Conservation (phyloP, 768 basidiomycete genomes). For the Rubroboletus satanas region DNA sequence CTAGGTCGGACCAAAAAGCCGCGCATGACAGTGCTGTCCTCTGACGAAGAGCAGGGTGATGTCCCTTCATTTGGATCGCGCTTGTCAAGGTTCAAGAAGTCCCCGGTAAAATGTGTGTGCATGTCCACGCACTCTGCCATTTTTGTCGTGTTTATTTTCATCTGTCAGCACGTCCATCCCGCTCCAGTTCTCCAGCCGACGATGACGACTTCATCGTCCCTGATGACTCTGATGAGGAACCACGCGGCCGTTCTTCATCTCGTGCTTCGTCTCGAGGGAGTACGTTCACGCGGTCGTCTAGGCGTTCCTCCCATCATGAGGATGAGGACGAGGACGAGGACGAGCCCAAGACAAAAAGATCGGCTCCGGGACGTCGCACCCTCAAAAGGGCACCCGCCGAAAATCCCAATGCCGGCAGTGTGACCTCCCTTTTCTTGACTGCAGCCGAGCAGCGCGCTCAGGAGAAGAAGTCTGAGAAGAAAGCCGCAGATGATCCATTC, state of each 20-base stretch:
- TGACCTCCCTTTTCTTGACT: constrained; percentile 59
- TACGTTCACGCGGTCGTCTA: constrained; percentile 33
- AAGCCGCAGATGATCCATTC: constrained; percentile 72
- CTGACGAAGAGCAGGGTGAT: constrained; percentile 46
- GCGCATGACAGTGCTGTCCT: constrained; percentile 48
- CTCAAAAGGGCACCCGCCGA: constrained; percentile 30
- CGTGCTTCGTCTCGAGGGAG: constrained; percentile 44
- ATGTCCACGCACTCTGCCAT: not conserved
- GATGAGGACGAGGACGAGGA: constrained; percentile 34
- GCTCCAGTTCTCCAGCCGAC: constrained; percentile 43
- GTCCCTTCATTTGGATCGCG: constrained; percentile 51
- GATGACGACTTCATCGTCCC: constrained; percentile 73
- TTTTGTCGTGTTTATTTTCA: constrained; percentile 6
- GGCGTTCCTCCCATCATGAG: constrained; percentile 32
- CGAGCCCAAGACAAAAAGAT: constrained; percentile 35
- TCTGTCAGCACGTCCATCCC: constrained; percentile 39
- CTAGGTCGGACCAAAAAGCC: constrained; percentile 56
- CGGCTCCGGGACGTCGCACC: constrained; percentile 33
- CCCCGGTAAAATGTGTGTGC: constrained; percentile 50
- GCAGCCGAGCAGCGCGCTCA: constrained; percentile 75
- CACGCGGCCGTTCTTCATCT: constrained; percentile 46
- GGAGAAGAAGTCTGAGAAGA: constrained; percentile 79
- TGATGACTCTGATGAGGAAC: constrained; percentile 59
- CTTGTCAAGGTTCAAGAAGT: constrained; percentile 64
- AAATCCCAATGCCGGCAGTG: constrained; percentile 29